Base-by-base conservation (phyloP, 2,329 filamentous ascomycete genomes). In the Blastomyces silverae region DNA sequence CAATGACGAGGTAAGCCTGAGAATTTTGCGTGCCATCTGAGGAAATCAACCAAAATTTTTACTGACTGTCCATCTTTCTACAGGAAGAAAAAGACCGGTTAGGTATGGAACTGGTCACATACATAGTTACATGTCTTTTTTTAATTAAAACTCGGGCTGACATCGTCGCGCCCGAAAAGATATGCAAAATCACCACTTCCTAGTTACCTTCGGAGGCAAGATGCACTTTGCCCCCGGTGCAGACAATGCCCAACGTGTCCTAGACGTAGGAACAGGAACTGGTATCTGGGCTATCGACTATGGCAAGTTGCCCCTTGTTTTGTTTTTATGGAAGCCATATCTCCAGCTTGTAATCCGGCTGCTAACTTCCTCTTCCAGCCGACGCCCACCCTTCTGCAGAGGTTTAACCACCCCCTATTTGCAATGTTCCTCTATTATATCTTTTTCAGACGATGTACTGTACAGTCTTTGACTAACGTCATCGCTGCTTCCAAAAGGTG, bases 201-300 rank as follows among this genome's bases (percentile, higher is more conserved):
- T 69, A 10, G 71, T 75, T 37, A 68, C 68, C 0, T 64, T 75
- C 39, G 70, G 68, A 39, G 69, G 70, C 42, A 71, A 71, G 56
- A 69, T 75, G 20, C 67, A 66, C 39, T 66, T 73, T n/a, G 74
- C 75, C 13, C 74, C 74, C 0, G 68, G 74, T 37, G 55, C 42
- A 15, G 59, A 70, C 15, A 62, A 69, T 15, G 64, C 69, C 3
- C 67, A 65, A 11, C 68, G 67, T 11, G 68, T 71, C 11, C 67
- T 77, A 22, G 74, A 75, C 67, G 68, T 79, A 7, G 76, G 77
- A 52, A 78, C 76, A 3, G 74, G 73, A 5, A 75, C 73, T 1
- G 73, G 74, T 13, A 75, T 75, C 10, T 77, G 75, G 75, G 74
- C 75, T 13, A 75, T 77, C 25, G 74, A 76, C 39, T 69, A 55